Base-by-base conservation (phyloP, 1,284 basidiomycete species). In the Trametes pubescens region DNA sequence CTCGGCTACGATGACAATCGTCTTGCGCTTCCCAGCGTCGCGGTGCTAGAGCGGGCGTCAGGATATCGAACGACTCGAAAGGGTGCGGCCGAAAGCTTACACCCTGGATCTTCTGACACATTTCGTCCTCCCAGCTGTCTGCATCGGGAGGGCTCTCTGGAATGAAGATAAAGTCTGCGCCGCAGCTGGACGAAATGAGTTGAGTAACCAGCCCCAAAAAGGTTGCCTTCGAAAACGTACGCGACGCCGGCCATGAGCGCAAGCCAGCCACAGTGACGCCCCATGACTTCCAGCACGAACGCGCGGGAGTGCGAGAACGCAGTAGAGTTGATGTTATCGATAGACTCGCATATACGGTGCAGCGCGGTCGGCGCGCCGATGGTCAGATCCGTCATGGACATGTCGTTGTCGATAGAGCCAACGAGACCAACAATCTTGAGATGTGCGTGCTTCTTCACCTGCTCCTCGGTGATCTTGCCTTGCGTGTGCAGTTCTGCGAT, bases 281-380 rank as follows among this genome's bases (percentile, higher is more conserved):
- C 98, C 98, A 99, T 99, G 66, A 99, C 97, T 76, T 99, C 98
- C 37, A 99, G 86, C 53, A 99, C 97, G 78, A 99, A 99, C 0
- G 98, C 98, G 68, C 98, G 88, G 16, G 95, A 98, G 78, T 99
- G 97, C 57, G 95, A 97, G 62, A 88, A 89, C 13, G 97, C 97
- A 1, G 97, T 99, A 8, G 96, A 97, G 69, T 96, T 97, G 79
- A 99, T 99, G 67, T 95, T 96, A 78, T 99, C 97, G 76, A 99
- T 94, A 18, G 96, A 89, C 78, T 99, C 98, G 78, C 96, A 99
- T 65, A 99, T 99, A 48, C 98, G 88, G 72, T 97, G 94, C 37
- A 99, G 82, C 14, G 98, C 97, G 0, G 97, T 99, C 0, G 94
- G 90, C 1, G 96, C 96, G 52, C 97, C 98, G 72, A 99, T 99